phyloP scores from a whole-genome alignment of 345 rosid species.

The Brassica juncea region DNA sequence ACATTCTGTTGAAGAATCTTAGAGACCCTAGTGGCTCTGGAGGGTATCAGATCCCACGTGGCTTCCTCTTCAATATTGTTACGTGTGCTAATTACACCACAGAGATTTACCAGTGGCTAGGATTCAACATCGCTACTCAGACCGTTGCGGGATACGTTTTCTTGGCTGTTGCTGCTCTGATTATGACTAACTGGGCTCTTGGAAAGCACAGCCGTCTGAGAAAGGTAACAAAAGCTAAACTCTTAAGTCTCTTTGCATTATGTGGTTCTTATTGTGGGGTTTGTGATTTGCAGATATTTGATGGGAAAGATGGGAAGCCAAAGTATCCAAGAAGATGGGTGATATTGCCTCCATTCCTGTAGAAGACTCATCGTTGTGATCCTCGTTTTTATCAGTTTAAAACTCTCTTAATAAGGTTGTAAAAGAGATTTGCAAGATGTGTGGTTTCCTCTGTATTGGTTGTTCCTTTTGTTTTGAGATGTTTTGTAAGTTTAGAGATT shows the following conservation, averaged over 20 bases:
- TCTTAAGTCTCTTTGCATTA: background rate
- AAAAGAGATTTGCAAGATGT: conserved; percentile 1
- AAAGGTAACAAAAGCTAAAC: conserved; percentile 58
- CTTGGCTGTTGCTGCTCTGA: conserved; percentile 71
- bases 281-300: conserved; percentile 62
- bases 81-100: conserved; percentile 98
- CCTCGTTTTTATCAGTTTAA: background rate
- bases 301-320: conserved; percentile 90
- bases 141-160: conserved; percentile 86
- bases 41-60: conserved; percentile 90
- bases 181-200: conserved; percentile 99
- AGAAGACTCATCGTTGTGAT: conserved; percentile 43
- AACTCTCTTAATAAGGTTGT: conserved; percentile 10
- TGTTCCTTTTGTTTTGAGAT: conserved; percentile 6
- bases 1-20: conserved; percentile 75
- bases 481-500: conserved; percentile 17
- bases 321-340: conserved; percentile 95
- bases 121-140: conserved; percentile 95
- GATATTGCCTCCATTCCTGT: conserved; percentile 89
- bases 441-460: conserved; percentile 19
- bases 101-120: conserved; percentile 97
- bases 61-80: conserved; percentile 91
- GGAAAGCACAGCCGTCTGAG: conserved; percentile 88
- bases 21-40: conserved; percentile 69
- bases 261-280: conserved; percentile 1